phyloP scores from a whole-genome alignment of 139 green algal species.

The Closterium sp. region DNA sequence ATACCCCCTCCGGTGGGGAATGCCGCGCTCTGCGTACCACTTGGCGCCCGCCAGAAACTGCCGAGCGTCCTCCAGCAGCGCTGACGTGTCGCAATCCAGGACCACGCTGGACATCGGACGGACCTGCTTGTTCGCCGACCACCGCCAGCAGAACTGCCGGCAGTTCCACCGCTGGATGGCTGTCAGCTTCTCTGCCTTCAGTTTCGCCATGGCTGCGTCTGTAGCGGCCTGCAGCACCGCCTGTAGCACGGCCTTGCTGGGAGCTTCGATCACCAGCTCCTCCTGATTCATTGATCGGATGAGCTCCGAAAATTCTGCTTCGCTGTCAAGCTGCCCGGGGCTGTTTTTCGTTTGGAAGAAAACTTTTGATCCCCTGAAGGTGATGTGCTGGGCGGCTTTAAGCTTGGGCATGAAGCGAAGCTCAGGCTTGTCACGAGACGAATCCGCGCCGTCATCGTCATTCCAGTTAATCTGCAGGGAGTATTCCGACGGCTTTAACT shows the following conservation, averaged over 20 bases:
- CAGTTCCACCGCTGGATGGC: slow-evolving; percentile 18
- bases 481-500: neutral
- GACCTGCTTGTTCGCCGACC: neutral
- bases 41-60: slow-evolving; percentile 29
- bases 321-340: neutral
- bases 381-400: neutral
- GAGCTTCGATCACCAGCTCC: slow-evolving; percentile 13
- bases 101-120: slow-evolving; percentile 25
- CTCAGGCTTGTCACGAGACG: neutral
- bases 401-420: neutral
- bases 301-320: neutral
- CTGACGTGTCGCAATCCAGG: slow-evolving; percentile 22
- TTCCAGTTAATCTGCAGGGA: neutral
- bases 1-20: slow-evolving; percentile 37
- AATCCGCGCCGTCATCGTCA: neutral
- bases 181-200: neutral
- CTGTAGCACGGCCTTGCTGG: slow-evolving; percentile 13
- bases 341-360: neutral
- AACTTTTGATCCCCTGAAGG: neutral
- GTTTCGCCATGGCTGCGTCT: neutral
- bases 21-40: slow-evolving; percentile 30
- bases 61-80: slow-evolving; percentile 22
- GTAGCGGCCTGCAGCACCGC: slow-evolving; percentile 29
- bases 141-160: slow-evolving; percentile 27
- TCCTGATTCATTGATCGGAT: neutral